A percentile compares a stretch with the other conserved stretches of the same genome.
Evolutionary conservation across 2,329 filamentous ascomycete genomes (phyloP).

Genomic region (Xylaria polymorpha): DNA sequence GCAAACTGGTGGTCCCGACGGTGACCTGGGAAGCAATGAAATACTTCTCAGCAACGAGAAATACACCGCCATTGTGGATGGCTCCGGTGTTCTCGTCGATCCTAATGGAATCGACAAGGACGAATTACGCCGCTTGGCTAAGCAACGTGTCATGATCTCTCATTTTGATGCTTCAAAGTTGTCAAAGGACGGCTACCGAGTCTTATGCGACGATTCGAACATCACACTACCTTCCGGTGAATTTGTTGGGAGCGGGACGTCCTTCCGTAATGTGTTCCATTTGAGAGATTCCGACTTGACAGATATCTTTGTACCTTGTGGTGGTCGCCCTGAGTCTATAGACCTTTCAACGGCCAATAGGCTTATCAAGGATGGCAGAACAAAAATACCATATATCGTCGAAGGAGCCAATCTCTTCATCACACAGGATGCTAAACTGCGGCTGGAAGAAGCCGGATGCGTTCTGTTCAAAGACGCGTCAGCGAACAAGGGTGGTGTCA

Average conservation of each 20-base stretch:
- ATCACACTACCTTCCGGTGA: slow-evolving; percentile 90
- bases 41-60: slow-evolving; percentile 96
- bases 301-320: slow-evolving; percentile 94
- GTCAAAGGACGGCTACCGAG: slow-evolving; percentile 87
- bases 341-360: slow-evolving; percentile 85
- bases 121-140: slow-evolving; percentile 86
- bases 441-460: slow-evolving; percentile 93
- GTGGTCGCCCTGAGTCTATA: slow-evolving; percentile 95
- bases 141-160: slow-evolving; percentile 87
- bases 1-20: slow-evolving; percentile 97
- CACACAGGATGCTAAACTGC: slow-evolving; percentile 96
- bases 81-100: slow-evolving; percentile 92
- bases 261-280: slow-evolving; percentile 98
- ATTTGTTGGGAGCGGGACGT: slow-evolving; percentile 86
- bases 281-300: slow-evolving; percentile 80
- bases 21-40: slow-evolving; percentile 96
- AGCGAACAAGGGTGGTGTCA: slow-evolving; percentile 98
- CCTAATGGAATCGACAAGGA: slow-evolving; percentile 86
- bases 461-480: slow-evolving; percentile 98
- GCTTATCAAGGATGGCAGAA: slow-evolving; percentile 91
- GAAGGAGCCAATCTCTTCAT: slow-evolving; percentile 99
- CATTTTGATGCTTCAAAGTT: slow-evolving; percentile 88
- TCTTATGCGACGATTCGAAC: slow-evolving; percentile 91
- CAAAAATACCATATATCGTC: slow-evolving; percentile 90
- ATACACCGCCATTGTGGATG: slow-evolving; percentile 95